Base-by-base conservation (phyloP, 768 basidiomycete genomes). In the Phaeolepiota aurea region DNA sequence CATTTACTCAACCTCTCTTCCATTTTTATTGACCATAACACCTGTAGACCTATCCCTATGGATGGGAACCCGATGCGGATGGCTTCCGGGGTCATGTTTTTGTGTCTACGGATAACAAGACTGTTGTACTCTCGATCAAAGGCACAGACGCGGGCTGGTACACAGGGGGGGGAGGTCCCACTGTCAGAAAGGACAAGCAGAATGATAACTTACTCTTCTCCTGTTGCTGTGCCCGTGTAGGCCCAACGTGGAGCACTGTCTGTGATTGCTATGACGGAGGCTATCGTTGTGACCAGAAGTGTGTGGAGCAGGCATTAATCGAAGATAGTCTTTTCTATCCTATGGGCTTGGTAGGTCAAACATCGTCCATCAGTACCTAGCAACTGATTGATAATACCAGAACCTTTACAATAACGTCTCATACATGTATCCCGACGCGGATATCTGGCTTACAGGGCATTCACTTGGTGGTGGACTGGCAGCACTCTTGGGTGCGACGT, bases 201-300 rank as follows among this genome's bases (percentile, higher is more conserved):
- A 98, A 98, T 61, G 93, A 97, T 52, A 98, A 94, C 54, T 64
- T 93, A n/a, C 64, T 98, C 22, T 94, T 94, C 65, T 85, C 89
- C 3, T 98, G 94, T 61, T 98, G 94, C 59, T 98, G 94, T 53
- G 93, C 91, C 2, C 74, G 86, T 4, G 87, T 97, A n/a, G 89
- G 87, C 22, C 87, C 90, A 40, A 88, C 88, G 0, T 98, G 94
- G 94, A 78, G 76, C 14, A 72, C 94, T 0, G 94, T 96, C 1
- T 98, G 94, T 56, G 83, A 76, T 37, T 98, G 94, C 59, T 84
- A 82, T 54, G 65, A 78, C 4, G 77, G 87, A 1, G 64, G 72
- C 11, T 76, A 79, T 58, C 81, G 76, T 46, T 98, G 94, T 56
- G 79, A 85, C 46, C 76, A 82, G 48, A 70, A 71, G 3, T 98